phyloP scores from a whole-genome alignment of 2,329 filamentous ascomycete species.

The Ophiocordyceps robertsii region DNA sequence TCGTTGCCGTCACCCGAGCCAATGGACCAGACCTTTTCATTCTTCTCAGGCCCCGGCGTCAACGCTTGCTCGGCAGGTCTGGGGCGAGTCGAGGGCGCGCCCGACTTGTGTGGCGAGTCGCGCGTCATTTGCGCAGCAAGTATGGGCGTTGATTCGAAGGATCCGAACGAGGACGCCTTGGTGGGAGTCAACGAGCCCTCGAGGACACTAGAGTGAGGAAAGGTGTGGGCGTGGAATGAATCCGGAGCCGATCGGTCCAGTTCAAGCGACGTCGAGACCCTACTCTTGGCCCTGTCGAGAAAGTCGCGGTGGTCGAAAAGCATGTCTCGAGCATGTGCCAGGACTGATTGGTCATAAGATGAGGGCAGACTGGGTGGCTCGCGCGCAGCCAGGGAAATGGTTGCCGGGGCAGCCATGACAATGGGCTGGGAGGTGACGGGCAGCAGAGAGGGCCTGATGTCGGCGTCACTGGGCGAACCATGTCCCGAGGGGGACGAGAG shows the following conservation, averaged over 20 bases:
- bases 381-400: constrained; percentile 15
- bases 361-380: constrained; percentile 18
- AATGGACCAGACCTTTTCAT: constrained; percentile 53
- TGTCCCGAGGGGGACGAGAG: constrained; percentile 10
- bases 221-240: constrained; percentile 10
- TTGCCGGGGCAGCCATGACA: constrained; percentile 18
- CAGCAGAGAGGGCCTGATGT: constrained; percentile 20
- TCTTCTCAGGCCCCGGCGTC: constrained; percentile 39
- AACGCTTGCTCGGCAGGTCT: constrained; percentile 28
- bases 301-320: constrained; percentile 21
- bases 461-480: constrained; percentile 20
- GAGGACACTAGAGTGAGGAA: constrained; percentile 13
- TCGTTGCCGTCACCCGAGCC: constrained; percentile 34
- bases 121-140: not conserved
- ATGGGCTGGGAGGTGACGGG: constrained; percentile 12
- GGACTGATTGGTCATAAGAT: constrained; percentile 16
- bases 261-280: constrained; percentile 20
- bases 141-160: constrained; percentile 1
- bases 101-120: not conserved
- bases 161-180: constrained; percentile 3
- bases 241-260: constrained; percentile 14
- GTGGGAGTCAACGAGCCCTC: constrained; percentile 13
- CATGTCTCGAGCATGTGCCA: constrained; percentile 21
- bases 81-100: constrained; percentile 14
- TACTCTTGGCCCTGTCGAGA: constrained; percentile 14